Evolutionary conservation across 768 basidiomycete species (phyloP).

Genomic region (Calocybe gangraenosa): DNA sequence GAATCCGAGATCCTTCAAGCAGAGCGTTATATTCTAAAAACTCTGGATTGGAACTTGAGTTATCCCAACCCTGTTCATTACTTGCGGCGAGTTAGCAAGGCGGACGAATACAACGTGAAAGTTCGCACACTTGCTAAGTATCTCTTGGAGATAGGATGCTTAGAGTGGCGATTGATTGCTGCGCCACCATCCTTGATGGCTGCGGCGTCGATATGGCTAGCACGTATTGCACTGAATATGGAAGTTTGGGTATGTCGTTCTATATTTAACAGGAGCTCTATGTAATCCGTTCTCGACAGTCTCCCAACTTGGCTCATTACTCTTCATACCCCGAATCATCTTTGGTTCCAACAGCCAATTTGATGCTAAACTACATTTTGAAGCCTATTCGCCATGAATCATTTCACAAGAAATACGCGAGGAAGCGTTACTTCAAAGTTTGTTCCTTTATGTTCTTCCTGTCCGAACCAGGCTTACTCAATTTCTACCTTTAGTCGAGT

Average conservation of each 20-base stretch:
- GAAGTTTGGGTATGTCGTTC: conserved; percentile 79
- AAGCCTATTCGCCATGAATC: conserved; percentile 75
- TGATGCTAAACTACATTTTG: conserved; percentile 91
- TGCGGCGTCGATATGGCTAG: conserved; percentile 88
- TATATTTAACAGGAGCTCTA: not conserved
- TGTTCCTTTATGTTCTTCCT: conserved; percentile 3
- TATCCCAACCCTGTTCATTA: conserved; percentile 96
- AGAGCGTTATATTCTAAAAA: conserved; percentile 91
- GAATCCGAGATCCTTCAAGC: conserved; percentile 63
- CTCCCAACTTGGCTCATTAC: conserved; percentile 88
- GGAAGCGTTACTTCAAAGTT: conserved; percentile 87
- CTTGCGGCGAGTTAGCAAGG: conserved; percentile 89
- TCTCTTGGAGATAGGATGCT: conserved; percentile 84
- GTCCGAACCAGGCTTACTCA: not conserved
- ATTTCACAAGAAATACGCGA: conserved; percentile 93
- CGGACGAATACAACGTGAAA: conserved; percentile 92
- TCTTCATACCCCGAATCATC: conserved; percentile 87
- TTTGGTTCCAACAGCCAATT: conserved; percentile 81
- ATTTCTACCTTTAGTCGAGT: conserved; percentile 53
- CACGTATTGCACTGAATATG: conserved; percentile 73
- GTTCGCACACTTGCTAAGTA: conserved; percentile 92
- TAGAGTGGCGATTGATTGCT: conserved; percentile 83
- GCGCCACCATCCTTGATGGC: conserved; percentile 84
- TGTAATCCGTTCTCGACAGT: conserved; percentile 29
- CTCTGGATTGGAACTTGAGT: conserved; percentile 87